phyloP scores from a whole-genome alignment of 2,329 filamentous ascomycete genomes.

The Aspergillus jensenii region DNA sequence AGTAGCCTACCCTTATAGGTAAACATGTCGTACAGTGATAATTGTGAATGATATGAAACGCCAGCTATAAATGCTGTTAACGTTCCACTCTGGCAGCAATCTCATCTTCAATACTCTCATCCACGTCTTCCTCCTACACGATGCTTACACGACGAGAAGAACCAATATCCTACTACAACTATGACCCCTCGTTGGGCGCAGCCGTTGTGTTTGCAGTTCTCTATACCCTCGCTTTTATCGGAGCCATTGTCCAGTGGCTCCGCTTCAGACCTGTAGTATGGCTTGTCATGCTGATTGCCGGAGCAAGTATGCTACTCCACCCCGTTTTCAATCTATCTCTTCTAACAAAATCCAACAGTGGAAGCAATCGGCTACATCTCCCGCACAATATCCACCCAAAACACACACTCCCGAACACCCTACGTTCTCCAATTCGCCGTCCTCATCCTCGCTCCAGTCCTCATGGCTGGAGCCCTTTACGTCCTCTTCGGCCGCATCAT shows the following conservation, averaged over 20 bases:
- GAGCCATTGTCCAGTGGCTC: constrained; percentile 32
- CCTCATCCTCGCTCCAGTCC: constrained; percentile 39
- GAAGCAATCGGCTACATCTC: constrained; percentile 39
- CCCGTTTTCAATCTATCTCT: not conserved
- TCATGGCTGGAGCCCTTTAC: constrained; percentile 44
- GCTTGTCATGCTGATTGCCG: constrained; percentile 33
- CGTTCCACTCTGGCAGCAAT: too few species aligned
- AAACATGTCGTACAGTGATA: too few species aligned
- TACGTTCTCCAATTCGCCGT: constrained; percentile 41
- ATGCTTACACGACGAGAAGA: constrained; percentile 1
- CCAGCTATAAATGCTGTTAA: too few species aligned
- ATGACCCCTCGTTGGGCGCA: constrained; percentile 29
- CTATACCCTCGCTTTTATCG: constrained; percentile 25
- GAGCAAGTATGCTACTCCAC: constrained; percentile 26
- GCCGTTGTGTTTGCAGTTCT: constrained; percentile 29
- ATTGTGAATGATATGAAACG: too few species aligned
- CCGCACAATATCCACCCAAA: constrained; percentile 30
- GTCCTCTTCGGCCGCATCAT: constrained; percentile 42
- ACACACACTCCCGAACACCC: constrained; percentile 22
- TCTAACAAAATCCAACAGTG: constrained; percentile 26
- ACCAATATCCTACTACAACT: constrained; percentile 20
- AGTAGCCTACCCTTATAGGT: too few species aligned
- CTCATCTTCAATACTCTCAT: too few species aligned
- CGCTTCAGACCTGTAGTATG: constrained; percentile 33
- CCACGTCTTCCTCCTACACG: not conserved